Percentiles rank a stretch among this genome's conserved stretches.
Conservation (phyloP, 192 early-diverging fungal genomes). For the Mortierella claussenii region DNA sequence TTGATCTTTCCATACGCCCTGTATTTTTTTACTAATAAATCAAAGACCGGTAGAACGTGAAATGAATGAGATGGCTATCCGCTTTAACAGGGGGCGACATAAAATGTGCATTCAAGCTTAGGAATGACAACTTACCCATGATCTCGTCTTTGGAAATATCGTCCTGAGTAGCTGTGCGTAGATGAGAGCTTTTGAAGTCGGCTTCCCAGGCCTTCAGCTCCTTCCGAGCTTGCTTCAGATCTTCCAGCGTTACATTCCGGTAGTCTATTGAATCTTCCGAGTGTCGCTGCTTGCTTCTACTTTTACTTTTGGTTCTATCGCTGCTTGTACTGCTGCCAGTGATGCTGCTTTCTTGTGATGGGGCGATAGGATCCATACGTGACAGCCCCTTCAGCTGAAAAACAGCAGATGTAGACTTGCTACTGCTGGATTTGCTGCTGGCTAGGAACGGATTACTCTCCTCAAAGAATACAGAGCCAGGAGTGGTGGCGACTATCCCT, state of each 20-base stretch:
- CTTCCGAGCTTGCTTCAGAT: conserved; percentile 24
- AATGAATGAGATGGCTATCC: no score
- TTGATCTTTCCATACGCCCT: conserved; percentile 31
- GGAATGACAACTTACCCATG: conserved; percentile 19
- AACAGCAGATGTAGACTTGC: not conserved
- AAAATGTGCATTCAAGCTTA: not conserved
- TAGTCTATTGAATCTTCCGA: conserved; percentile 4
- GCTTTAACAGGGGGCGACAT: no score
- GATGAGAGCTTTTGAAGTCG: conserved; percentile 20
- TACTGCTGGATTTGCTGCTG: conserved; percentile 3
- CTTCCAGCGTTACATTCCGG: conserved; percentile 5
- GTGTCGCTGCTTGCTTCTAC: not conserved
- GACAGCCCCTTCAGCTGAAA: no score
- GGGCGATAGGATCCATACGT: no score
- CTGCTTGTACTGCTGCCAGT: not conserved
- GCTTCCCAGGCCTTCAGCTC: conserved; percentile 47
- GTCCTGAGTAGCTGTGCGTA: conserved; percentile 36
- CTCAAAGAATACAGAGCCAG: no score
- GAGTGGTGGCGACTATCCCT: not conserved
- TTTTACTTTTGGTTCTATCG: not conserved
- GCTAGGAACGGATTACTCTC: conserved; percentile 13
- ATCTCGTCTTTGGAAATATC: conserved; percentile 31
- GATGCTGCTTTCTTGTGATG: no score
- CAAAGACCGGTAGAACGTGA: no score
- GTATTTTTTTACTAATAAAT: conserved; percentile 30